phyloP scores from a whole-genome alignment of 78 protist genomes.

The Polysphondylium violaceum region DNA sequence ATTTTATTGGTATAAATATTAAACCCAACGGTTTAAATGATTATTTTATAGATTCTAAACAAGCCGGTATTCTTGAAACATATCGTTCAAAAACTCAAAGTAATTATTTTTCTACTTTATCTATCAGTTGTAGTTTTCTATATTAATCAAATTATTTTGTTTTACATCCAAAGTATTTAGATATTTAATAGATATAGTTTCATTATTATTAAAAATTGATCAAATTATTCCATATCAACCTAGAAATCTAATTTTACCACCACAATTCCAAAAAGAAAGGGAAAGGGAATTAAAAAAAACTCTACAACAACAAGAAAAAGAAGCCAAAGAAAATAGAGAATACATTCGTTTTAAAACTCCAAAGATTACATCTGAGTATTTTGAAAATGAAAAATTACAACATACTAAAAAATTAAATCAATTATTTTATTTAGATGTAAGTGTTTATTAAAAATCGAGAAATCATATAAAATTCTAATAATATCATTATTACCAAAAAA shows the following conservation, averaged over 20 bases:
- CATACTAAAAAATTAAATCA: constrained; percentile 36
- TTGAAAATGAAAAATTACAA: neutral
- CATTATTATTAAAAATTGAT: constrained; percentile 60
- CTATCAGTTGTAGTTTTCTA: neutral
- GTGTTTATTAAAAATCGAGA: neutral
- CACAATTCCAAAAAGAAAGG: neutral
- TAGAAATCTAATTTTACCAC: neutral
- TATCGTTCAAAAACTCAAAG: constrained; percentile 26
- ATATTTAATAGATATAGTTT: constrained; percentile 40
- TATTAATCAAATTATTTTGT: no score
- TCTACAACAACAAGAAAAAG: neutral
- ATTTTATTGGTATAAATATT: constrained; percentile 9
- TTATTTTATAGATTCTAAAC: constrained; percentile 12
- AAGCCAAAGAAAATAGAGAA: neutral
- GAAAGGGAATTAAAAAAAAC: neutral
- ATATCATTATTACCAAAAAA: neutral
- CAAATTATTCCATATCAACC: constrained; percentile 37
- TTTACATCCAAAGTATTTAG: neutral
- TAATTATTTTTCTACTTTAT: neutral
- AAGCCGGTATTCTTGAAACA: constrained; percentile 27
- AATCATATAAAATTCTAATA: neutral
- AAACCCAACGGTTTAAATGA: neutral
- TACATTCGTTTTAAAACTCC: constrained; percentile 51
- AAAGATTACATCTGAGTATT: neutral
- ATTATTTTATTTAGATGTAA: constrained; percentile 32